phyloP scores from a whole-genome alignment of 2,329 filamentous ascomycete species.

The Alternaria sp. region DNA sequence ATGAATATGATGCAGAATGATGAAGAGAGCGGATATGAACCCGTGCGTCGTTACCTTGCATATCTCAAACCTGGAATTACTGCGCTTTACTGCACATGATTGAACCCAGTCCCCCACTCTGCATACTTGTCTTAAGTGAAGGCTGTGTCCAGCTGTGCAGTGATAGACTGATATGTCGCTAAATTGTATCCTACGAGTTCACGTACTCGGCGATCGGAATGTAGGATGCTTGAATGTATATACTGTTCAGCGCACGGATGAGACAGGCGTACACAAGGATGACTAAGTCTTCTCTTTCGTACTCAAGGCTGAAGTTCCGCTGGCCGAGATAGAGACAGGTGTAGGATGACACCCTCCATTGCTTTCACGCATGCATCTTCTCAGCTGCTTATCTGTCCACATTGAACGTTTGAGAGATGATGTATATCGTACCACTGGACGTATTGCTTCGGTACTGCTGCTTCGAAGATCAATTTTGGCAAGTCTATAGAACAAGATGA shows the following conservation, averaged over 20 bases:
- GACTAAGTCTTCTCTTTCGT: constrained; percentile 64
- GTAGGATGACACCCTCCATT: not conserved
- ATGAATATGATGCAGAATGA: constrained; percentile 38
- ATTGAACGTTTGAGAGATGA: not conserved
- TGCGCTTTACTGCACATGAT: constrained; percentile 34
- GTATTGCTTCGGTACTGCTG: not conserved
- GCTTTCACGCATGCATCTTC: not conserved
- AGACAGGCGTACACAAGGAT: constrained; percentile 67
- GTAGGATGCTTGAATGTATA: constrained; percentile 64
- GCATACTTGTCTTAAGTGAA: constrained; percentile 61
- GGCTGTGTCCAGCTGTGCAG: constrained; percentile 53
- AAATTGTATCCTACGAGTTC: constrained; percentile 64
- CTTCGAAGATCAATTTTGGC: not conserved
- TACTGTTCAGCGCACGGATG: constrained; percentile 68
- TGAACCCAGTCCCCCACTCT: constrained; percentile 62
- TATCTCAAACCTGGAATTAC: constrained; percentile 22
- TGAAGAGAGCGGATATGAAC: constrained; percentile 31
- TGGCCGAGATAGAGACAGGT: constrained; percentile 10
- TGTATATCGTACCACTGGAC: not conserved
- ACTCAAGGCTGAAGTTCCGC: constrained; percentile 54
- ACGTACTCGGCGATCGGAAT: constrained; percentile 59
- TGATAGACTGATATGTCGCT: constrained; percentile 66
- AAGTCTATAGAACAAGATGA: not conserved
- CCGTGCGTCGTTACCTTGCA: constrained; percentile 35
- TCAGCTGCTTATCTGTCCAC: not conserved